These are phyloP conservation scores for Chondrostereum purpureum DNA, from an alignment of 1,284 basidiomycete genomes.

Conservation along the genomic window DNA sequence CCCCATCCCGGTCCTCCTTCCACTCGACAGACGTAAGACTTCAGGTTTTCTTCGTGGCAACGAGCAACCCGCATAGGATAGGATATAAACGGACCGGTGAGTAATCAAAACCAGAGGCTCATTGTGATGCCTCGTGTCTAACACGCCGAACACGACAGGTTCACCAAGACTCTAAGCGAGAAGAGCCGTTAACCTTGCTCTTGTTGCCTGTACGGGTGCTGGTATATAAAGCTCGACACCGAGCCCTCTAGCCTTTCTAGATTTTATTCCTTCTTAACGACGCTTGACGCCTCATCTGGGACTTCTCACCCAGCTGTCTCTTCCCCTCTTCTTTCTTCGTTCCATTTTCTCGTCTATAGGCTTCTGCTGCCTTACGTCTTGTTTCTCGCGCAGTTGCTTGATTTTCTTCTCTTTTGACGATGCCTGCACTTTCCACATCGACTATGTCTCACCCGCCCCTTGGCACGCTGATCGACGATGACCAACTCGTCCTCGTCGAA, in stretches of 20 bases:
- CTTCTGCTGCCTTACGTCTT: constrained; percentile 6
- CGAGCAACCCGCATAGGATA: too few relatives aligned
- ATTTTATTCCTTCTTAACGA: too few relatives aligned
- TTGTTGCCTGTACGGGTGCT: too few relatives aligned
- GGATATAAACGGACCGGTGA: background rate
- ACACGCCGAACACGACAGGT: constrained; percentile 47
- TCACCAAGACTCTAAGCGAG: constrained; percentile 42
- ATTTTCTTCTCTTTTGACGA: constrained; percentile 21
- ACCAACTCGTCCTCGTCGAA: constrained; percentile 80
- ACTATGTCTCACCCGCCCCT: constrained; percentile 58
- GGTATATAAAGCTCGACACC: constrained; percentile 4
- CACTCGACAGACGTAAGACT: background rate
- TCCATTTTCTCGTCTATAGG: constrained; percentile 1
- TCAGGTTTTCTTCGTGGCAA: too few relatives aligned
- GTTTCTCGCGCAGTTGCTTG: constrained; percentile 27
- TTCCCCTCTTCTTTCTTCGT: too few relatives aligned
- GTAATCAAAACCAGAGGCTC: constrained; percentile 8
- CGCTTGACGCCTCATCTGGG: too few relatives aligned
- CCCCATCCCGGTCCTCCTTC: background rate
- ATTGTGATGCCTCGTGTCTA: constrained; percentile 48
- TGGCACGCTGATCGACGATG: constrained; percentile 76
- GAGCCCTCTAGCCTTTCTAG: too few relatives aligned
- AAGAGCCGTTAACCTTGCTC: constrained; percentile 17
- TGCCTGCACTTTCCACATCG: constrained; percentile 29
- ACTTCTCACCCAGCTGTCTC: too few relatives aligned